phyloP scores from a whole-genome alignment of 257 asterid species.

The Striga asiatica region DNA sequence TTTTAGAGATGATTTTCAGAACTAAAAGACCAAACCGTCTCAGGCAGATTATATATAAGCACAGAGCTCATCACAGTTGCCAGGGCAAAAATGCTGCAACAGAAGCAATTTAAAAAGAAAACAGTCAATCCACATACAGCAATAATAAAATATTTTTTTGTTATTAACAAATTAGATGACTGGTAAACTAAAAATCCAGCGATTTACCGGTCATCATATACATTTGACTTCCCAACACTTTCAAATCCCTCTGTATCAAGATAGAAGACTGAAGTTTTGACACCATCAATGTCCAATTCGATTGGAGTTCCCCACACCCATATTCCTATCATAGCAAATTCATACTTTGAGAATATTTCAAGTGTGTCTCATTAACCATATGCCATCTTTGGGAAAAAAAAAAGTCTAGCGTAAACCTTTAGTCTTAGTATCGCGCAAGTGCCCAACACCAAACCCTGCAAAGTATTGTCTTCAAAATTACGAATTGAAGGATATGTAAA shows the following conservation, averaged over 20 bases:
- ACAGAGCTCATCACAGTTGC: constrained; percentile 96
- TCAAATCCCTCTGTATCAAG: constrained; percentile 99
- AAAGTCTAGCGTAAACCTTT: constrained; percentile 44
- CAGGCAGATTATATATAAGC: constrained; percentile 91
- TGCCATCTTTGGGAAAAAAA: constrained; percentile 2
- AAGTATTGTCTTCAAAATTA: constrained; percentile 14
- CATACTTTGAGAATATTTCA: background rate
- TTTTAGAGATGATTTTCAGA: background rate
- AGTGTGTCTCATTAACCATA: background rate
- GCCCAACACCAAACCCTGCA: constrained; percentile 98
- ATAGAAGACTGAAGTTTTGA: constrained; percentile 80
- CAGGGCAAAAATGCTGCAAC: constrained; percentile 79
- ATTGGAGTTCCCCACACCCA: constrained; percentile 97
- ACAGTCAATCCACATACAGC: constrained; percentile 8
- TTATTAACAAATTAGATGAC: background rate
- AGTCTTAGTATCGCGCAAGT: constrained; percentile 96
- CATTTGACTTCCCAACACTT: constrained; percentile 96
- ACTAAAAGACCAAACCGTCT: constrained; percentile 65
- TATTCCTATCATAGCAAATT: constrained; percentile 43
- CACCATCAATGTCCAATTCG: constrained; percentile 68
- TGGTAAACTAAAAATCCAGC: background rate
- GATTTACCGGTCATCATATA: constrained; percentile 86
- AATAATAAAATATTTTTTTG: background rate
- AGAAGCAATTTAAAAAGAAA: background rate
- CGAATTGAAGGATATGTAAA: constrained; percentile 8